A percentile compares a stretch with the other conserved stretches of the same genome.
Conservation (phyloP, 306 rosid genomes). For the Ceratonia siliqua region DNA sequence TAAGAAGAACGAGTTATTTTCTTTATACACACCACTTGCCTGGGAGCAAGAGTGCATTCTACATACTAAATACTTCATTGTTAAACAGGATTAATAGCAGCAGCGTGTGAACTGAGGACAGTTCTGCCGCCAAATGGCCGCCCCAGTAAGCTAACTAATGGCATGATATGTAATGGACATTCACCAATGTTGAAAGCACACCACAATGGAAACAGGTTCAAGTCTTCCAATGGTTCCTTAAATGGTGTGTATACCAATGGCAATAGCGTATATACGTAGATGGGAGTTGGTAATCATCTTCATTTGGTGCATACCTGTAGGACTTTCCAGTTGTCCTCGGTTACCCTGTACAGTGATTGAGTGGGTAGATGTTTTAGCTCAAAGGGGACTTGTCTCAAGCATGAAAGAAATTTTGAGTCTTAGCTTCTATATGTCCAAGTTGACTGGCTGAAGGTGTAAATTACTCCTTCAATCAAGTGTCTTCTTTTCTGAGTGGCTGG, state of each 20-base stretch:
- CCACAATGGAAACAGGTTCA: constrained; percentile 45
- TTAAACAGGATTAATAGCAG: constrained; percentile 67
- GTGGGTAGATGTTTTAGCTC: constrained; percentile 51
- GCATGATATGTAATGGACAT: constrained; percentile 41
- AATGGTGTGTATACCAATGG: constrained; percentile 66
- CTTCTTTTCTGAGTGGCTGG: constrained; percentile 20
- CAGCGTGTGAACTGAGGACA: constrained; percentile 50
- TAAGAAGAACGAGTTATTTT: too few species aligned
- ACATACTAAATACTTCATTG: constrained; percentile 12
- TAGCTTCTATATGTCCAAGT: constrained; percentile 46
- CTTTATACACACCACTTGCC: background rate
- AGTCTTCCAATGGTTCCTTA: constrained; percentile 54
- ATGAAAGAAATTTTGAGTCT: constrained; percentile 51
- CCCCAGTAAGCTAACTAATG: constrained; percentile 38
- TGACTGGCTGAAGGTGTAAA: constrained; percentile 43
- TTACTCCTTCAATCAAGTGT: constrained; percentile 32
- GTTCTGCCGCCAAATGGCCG: constrained; percentile 36
- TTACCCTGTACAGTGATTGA: constrained; percentile 68
- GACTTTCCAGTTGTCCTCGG: constrained; percentile 45
- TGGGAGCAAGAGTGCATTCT: constrained; percentile 9
- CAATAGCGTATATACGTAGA: constrained; percentile 48
- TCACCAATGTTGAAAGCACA: constrained; percentile 35
- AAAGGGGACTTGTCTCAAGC: constrained; percentile 37
- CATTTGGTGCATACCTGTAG: too few species aligned
- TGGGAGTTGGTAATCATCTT: constrained; percentile 31